These are phyloP conservation scores for Coemansia sp. DNA, from an alignment of 192 early-diverging fungal species.

Conservation along the genomic window DNA sequence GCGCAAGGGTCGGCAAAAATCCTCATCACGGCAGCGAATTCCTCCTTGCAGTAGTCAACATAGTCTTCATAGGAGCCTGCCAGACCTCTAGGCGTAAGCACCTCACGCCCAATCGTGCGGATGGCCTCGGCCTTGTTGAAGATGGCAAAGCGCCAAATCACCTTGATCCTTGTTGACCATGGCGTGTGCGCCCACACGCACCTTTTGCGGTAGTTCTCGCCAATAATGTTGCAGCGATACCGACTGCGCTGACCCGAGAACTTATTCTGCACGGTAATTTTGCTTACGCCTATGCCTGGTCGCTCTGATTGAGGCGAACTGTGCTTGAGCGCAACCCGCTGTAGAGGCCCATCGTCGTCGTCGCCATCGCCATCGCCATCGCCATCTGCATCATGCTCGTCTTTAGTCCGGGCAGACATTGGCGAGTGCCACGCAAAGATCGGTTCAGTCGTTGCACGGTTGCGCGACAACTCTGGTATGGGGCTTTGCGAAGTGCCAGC, in stretches of 20 bases:
- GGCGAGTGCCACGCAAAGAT: conserved; percentile 12
- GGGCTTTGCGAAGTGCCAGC: background rate
- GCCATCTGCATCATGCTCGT: background rate
- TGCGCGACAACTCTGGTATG: background rate
- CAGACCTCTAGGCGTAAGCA: conserved; percentile 54
- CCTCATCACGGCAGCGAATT: conserved; percentile 57
- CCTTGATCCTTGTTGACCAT: conserved; percentile 52
- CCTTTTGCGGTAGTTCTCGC: conserved; percentile 55
- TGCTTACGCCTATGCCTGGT: conserved; percentile 7
- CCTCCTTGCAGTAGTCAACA: conserved; percentile 54
- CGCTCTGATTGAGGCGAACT: background rate
- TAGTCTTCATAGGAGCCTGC: conserved; percentile 58
- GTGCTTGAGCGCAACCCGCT: conserved; percentile 9
- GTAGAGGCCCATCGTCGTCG: background rate
- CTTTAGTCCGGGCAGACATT: background rate
- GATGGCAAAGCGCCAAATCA: conserved; percentile 53
- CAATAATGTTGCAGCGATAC: conserved; percentile 56
- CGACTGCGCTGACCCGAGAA: conserved; percentile 47
- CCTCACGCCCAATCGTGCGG: conserved; percentile 53
- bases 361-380: background rate
- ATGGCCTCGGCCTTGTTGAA: conserved; percentile 57
- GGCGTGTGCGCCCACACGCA: conserved; percentile 55
- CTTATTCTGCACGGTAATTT: conserved; percentile 25
- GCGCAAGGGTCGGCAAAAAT: conserved; percentile 59
- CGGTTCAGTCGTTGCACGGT: conserved; percentile 13